These are phyloP conservation scores for Alectoria sarmentosa DNA, from an alignment of 495 filamentous ascomycete genomes.

Conservation along the genomic window DNA sequence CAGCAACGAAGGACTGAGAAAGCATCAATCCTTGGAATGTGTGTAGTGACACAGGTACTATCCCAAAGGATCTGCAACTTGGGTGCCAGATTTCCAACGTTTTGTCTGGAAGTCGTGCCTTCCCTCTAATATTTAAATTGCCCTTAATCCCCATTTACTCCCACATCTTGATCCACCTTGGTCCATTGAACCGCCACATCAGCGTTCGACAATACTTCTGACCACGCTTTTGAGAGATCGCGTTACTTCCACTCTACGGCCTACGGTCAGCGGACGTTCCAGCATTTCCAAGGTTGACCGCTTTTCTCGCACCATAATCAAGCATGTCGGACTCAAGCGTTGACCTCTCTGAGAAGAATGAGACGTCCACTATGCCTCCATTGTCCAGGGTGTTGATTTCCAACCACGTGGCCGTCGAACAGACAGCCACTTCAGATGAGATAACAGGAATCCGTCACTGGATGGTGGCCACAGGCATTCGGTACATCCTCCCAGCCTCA, in stretches of 20 bases:
- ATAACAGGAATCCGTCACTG: conserved; percentile 24
- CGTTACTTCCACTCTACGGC: background rate
- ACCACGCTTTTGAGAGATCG: background rate
- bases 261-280: background rate
- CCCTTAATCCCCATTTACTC: background rate
- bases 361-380: conserved; percentile 58
- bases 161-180: background rate
- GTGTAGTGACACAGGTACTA: background rate
- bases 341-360: conserved; percentile 31
- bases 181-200: background rate
- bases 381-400: conserved; percentile 61
- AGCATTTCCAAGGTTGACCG: background rate
- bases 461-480: conserved; percentile 74
- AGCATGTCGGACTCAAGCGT: background rate
- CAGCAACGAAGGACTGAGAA: background rate
- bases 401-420: conserved; percentile 60
- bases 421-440: conserved; percentile 29
- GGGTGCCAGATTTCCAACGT: background rate
- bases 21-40: background rate
- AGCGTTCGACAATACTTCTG: background rate
- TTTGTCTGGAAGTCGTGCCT: background rate
- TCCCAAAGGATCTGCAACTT: background rate
- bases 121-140: background rate
- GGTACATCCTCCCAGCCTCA: conserved; percentile 51
- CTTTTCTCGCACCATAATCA: background rate